Evolutionary conservation across 208 protist species (phyloP).

Genomic region (Trypanosoma vivax): DNA sequence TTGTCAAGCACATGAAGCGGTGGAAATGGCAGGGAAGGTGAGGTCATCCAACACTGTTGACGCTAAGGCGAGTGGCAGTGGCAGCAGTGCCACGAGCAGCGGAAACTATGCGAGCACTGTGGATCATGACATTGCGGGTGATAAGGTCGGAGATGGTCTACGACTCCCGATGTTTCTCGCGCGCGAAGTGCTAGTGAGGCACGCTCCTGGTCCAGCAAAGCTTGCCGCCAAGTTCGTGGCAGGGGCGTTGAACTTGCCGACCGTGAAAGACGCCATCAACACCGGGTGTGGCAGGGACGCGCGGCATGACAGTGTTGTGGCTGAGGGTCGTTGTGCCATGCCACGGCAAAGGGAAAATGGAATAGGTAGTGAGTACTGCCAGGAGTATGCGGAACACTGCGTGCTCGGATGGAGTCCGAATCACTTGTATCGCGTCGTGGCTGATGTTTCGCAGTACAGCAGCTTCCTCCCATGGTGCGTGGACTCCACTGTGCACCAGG

Average conservation of each 20-base stretch:
- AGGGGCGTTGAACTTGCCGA: background rate
- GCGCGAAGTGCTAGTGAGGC: background rate
- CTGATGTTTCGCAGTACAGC: conserved; percentile 65
- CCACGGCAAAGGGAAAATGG: too few relatives aligned
- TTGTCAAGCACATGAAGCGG: too few relatives aligned
- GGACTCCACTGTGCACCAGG: conserved; percentile 43
- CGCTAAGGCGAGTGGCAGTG: too few relatives aligned
- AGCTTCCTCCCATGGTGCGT: conserved; percentile 78
- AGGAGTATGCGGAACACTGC: conserved; percentile 73
- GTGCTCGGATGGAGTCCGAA: conserved; percentile 65
- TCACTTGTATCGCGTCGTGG: conserved; percentile 66
- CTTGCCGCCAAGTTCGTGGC: conserved; percentile 9
- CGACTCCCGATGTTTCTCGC: conserved; percentile 4
- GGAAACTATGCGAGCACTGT: too few relatives aligned
- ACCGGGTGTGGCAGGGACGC: background rate
- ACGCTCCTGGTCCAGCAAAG: conserved; percentile 1
- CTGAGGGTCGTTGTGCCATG: too few relatives aligned
- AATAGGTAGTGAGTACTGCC: conserved; percentile 15
- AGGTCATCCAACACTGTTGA: too few relatives aligned
- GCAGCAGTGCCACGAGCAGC: too few relatives aligned
- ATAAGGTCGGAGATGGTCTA: background rate
- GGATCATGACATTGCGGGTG: background rate
- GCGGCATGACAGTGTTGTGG: background rate
- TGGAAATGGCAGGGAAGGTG: too few relatives aligned
- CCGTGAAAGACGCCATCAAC: conserved; percentile 3